Evolutionary conservation across 441 rosid genomes (phyloP).

Genomic region (Populus hybrid): DNA sequence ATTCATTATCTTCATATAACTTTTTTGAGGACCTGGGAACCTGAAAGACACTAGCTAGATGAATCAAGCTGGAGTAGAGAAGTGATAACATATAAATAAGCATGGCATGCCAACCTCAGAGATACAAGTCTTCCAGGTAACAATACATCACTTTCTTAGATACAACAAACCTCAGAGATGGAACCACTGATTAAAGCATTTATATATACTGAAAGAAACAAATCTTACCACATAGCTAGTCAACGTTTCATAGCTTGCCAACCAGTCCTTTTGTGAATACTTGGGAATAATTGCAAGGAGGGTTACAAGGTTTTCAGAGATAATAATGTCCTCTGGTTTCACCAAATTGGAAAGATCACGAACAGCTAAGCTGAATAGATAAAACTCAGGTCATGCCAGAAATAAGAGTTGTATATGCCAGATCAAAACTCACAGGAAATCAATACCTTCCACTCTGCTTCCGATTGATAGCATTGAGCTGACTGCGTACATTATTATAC

Average conservation of each 20-base stretch:
- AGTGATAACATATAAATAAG: slow-evolving; percentile 5
- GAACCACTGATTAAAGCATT: background rate
- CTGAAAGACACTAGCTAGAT: slow-evolving; percentile 38
- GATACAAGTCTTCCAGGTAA: slow-evolving; percentile 5
- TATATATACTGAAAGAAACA: slow-evolving; percentile 3
- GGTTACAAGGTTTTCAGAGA: slow-evolving; percentile 80
- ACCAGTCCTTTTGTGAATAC: slow-evolving; percentile 98
- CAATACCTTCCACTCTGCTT: slow-evolving; percentile 96
- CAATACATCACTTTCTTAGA: background rate
- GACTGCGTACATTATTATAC: slow-evolving; percentile 89
- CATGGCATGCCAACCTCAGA: background rate
- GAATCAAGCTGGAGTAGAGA: slow-evolving; percentile 16
- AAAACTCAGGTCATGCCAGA: slow-evolving; percentile 22
- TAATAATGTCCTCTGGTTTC: slow-evolving; percentile 82
- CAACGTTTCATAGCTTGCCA: slow-evolving; percentile 85
- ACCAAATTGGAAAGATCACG: slow-evolving; percentile 95
- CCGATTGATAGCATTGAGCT: slow-evolving; percentile 89
- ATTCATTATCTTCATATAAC: slow-evolving; percentile 93
- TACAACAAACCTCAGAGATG: background rate
- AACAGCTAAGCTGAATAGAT: slow-evolving; percentile 84
- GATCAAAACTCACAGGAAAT: slow-evolving; percentile 4
- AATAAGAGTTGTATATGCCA: background rate
- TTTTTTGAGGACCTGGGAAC: slow-evolving; percentile 92
- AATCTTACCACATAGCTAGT: slow-evolving; percentile 84
- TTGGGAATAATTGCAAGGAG: slow-evolving; percentile 88